A percentile compares a stretch with the other conserved stretches of the same genome.
phyloP scores from a whole-genome alignment of 192 early-diverging fungal species.

The Spizellomyces punctatus region DNA sequence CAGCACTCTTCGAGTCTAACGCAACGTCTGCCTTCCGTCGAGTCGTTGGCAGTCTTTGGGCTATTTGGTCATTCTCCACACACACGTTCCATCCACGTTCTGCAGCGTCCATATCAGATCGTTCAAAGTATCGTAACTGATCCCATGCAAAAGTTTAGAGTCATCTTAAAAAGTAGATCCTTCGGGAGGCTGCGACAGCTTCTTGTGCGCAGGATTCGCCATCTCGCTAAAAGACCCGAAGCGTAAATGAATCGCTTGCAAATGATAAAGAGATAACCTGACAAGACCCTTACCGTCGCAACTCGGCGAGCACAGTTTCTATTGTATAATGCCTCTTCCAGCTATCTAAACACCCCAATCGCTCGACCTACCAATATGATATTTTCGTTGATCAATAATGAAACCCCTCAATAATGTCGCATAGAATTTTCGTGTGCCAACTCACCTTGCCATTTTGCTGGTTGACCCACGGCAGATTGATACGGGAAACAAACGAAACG shows the following conservation, averaged over 20 bases:
- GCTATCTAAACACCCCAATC: conserved; percentile 72
- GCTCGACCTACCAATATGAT: conserved; percentile 63
- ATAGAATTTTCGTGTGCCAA: not conserved
- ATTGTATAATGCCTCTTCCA: conserved; percentile 84
- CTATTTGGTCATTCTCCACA: no score
- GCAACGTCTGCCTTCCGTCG: no score
- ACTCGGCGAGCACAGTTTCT: conserved; percentile 78
- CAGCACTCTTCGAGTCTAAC: no score
- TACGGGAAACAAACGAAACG: conserved; percentile 77
- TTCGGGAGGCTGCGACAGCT: conserved; percentile 88
- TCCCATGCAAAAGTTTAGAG: no score
- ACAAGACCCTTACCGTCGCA: conserved; percentile 68
- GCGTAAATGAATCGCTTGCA: conserved; percentile 5
- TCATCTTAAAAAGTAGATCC: conserved; percentile 48
- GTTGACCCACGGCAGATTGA: conserved; percentile 89
- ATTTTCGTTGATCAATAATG: not conserved
- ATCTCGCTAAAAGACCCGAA: conserved; percentile 67
- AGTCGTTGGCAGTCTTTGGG: no score
- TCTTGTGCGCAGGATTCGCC: conserved; percentile 79
- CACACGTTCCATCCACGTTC: no score
- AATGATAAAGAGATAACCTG: not conserved
- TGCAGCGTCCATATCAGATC: no score
- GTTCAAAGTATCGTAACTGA: no score
- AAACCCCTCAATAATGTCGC: not conserved
- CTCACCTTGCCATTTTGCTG: conserved; percentile 74